A percentile compares a stretch with the other conserved stretches of the same genome.
Conservation (phyloP, 805 yeast genomes). For the Teunomyces cretensis region DNA sequence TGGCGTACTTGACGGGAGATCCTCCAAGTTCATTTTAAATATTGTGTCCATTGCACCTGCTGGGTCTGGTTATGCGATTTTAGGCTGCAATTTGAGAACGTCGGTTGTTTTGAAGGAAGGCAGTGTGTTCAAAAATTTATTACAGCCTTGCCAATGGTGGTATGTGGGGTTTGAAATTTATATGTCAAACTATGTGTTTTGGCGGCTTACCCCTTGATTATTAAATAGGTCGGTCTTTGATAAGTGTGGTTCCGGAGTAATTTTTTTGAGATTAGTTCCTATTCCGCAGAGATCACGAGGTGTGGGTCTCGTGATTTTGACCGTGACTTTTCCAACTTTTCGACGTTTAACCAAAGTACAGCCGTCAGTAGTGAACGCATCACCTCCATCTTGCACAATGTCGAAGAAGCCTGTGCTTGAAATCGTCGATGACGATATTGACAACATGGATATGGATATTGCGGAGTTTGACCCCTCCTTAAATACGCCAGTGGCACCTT, state of each 20-base stretch:
- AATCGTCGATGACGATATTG: constrained; percentile 83
- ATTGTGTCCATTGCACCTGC: constrained; percentile 8
- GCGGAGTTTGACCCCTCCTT: constrained; percentile 80
- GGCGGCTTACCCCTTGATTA: neutral
- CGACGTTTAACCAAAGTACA: neutral
- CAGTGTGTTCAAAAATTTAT: no score
- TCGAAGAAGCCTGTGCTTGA: constrained; percentile 64
- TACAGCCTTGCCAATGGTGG: neutral
- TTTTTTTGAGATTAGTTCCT: neutral
- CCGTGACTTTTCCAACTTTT: constrained; percentile 2
- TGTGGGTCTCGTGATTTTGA: neutral
- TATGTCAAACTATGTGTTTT: neutral
- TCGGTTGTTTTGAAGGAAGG: neutral
- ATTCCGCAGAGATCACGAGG: neutral
- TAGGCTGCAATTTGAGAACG: neutral
- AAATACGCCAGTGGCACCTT: constrained; percentile 69
- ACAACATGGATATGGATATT: constrained; percentile 88
- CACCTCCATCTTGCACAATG: constrained; percentile 13
- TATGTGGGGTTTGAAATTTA: neutral
- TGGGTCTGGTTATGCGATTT: neutral
- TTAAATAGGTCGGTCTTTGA: neutral
- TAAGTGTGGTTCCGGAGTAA: constrained; percentile 1
- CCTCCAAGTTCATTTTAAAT: constrained; percentile 11
- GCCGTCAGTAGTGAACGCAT: neutral
- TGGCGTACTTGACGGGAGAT: constrained; percentile 17